Conservation (phyloP, 2,329 filamentous ascomycete species). For the Purpureocillium takamizusanense region DNA sequence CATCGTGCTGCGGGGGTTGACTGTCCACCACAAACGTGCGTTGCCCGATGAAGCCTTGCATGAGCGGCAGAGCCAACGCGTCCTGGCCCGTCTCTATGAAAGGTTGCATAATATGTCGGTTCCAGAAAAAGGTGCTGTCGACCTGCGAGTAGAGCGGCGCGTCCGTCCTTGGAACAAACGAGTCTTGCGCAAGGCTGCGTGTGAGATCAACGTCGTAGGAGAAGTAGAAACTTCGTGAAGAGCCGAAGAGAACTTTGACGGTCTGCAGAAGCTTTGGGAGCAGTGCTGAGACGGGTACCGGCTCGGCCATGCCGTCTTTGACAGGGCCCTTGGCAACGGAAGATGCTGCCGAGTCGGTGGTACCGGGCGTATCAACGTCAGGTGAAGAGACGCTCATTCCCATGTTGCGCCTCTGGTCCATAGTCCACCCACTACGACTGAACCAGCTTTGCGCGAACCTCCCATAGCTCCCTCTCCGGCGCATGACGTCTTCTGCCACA, state of each 20-base stretch:
- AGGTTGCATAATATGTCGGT: conserved; percentile 61
- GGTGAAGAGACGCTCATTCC: conserved; percentile 47
- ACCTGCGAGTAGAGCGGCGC: conserved; percentile 60
- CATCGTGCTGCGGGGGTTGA: conserved; percentile 45
- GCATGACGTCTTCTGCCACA: conserved; percentile 83
- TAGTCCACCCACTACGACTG: conserved; percentile 71
- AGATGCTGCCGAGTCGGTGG: conserved; percentile 8
- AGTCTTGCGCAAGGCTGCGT: conserved; percentile 40
- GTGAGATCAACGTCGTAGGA: conserved; percentile 94
- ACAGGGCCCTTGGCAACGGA: conserved; percentile 22
- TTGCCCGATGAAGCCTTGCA: conserved; percentile 94
- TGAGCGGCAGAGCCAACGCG: conserved; percentile 65
- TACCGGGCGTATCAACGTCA: conserved; percentile 8
- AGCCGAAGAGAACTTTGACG: conserved; percentile 74
- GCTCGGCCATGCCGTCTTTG: conserved; percentile 25
- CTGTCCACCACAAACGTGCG: conserved; percentile 65
- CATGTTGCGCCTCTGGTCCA: conserved; percentile 59
- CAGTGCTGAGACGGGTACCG: conserved; percentile 34
- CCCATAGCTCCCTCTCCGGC: conserved; percentile 73
- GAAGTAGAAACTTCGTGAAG: conserved; percentile 83
- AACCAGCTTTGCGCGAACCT: conserved; percentile 90
- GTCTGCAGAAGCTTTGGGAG: conserved; percentile 80
- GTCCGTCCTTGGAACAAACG: conserved; percentile 11
- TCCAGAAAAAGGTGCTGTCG: conserved; percentile 87
- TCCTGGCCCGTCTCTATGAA: conserved; percentile 69